A percentile compares a stretch with the other conserved stretches of the same genome.
Evolutionary conservation across 495 filamentous ascomycete genomes (phyloP).

Genomic region (Penicillium angulare): DNA sequence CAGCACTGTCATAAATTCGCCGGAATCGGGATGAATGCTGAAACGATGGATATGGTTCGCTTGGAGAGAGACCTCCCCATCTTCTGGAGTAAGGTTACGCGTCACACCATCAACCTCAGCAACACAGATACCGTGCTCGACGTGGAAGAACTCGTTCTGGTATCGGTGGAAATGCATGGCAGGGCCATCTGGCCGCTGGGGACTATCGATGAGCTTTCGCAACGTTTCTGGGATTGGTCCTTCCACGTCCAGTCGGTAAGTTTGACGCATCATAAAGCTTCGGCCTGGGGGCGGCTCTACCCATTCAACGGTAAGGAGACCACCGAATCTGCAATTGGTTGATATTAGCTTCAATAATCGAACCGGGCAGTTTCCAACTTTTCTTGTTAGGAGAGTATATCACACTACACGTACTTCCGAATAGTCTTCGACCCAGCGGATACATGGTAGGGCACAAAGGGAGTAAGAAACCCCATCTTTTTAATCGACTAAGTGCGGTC

Average conservation of each 20-base stretch:
- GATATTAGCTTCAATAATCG: not conserved
- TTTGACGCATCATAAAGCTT: slow-evolving; percentile 15
- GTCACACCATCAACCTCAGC: slow-evolving; percentile 5
- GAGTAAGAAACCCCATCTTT: not conserved
- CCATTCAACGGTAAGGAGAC: slow-evolving; percentile 8
- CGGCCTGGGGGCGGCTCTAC: slow-evolving; percentile 13
- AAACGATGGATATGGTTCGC: slow-evolving; percentile 10
- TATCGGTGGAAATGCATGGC: slow-evolving; percentile 14
- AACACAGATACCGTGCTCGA: slow-evolving; percentile 2
- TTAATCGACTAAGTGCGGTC: not conserved
- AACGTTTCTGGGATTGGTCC: slow-evolving; percentile 4
- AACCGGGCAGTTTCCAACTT: not conserved
- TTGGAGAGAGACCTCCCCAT: slow-evolving; percentile 10
- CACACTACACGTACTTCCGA: not conserved
- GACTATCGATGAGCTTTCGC: slow-evolving; percentile 6
- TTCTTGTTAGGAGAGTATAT: not conserved
- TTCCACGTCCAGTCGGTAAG: slow-evolving; percentile 9
- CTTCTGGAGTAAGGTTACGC: slow-evolving; percentile 1
- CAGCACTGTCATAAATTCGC: slow-evolving; percentile 7
- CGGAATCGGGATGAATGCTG: slow-evolving; percentile 6
- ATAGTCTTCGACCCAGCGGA: not conserved
- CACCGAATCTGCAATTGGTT: slow-evolving; percentile 7
- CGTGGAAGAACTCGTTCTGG: slow-evolving; percentile 17
- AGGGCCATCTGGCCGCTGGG: slow-evolving; percentile 10
- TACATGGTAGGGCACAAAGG: not conserved